Base-by-base conservation (phyloP, 805 yeast genomes). In the Candida pini region DNA sequence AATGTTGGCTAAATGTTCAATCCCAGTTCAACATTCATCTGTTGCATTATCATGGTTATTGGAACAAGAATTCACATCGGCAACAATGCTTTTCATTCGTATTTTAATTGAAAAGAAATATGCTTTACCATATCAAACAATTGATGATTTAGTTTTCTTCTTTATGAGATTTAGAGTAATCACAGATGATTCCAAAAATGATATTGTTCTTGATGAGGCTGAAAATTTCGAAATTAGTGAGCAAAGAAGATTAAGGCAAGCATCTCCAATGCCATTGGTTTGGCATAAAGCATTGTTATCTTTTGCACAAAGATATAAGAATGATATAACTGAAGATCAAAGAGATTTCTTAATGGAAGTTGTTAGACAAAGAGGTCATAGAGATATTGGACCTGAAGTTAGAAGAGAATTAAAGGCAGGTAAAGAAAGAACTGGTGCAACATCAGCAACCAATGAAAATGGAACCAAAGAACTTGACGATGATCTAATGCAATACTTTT, bases 291-390 rank as follows among this genome's bases (percentile, higher is more conserved):
- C 97, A 2, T 83, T 92, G 54, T 69, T 92, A 38, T 81, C 92
- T 2, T 92, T 92, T 66, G 95, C 97, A 23, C 97, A 89, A 64
- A 73, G 96, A 45, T 92, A 92, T 58, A 92, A 90, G 60, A 90
- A 92, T 55, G 98, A 92, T 68, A 86, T 92, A 39, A 92, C 98
- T n/a, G 96, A 87, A 50, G 99, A 92, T 57, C 99, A 92, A 68
- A 75, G 96, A 57, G 98, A 92, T 51, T 87, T 90, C 61, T 66
- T 92, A 41, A 64, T 92, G 56, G 97, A 90, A 50, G 89, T 95
- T 4, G 76, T 88, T 14, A 81, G 95, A 63, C 89, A 81, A 56
- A 82, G 96, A 62, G 81, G 80, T 33, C 99, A 92, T 56, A 82
- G 69, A 40, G 83, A 80, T 18, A 84, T 92, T 40, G 89, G 96